Evolutionary conservation across 2,329 filamentous ascomycete species (phyloP), one percentile per base, ranked within the genome.

Genomic region (Xylariaceae sp.): DNA sequence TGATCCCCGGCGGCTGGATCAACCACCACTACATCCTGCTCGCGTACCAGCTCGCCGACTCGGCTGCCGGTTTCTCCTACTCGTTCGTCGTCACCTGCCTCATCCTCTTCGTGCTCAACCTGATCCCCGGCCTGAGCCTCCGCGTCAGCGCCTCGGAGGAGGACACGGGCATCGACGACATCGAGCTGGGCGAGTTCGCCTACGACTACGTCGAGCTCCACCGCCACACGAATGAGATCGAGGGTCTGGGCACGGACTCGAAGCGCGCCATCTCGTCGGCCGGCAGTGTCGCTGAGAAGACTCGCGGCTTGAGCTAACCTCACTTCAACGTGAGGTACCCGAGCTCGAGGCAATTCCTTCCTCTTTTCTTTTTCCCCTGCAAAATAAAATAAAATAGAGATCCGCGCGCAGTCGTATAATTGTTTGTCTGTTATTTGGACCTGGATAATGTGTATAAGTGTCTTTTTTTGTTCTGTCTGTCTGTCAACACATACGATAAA

Each of bases 181-280:
- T 84, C 72, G 86, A 92, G 77, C 85, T 91, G 55, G 89, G 89
- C 74, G 89, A 92, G 76, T 92, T 92, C 69, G 88, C 88, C 34
- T 92, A 91, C 77, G 88, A 92, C 73, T 92, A 92, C 73, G 88
- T 92, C 67, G 88, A 92, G 82, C 71, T 85, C 52, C 79, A 78
- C 47, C 78, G 82, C 57, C 88, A 92, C 67, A 84, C 92, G 57
- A 76, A 73, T 61, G 79, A 76, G 44, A 62, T 65, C n/a, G 49
- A 61, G 13, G 41, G 62, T 9, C 3, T 56, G 1, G 58, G 65
- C 9, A 35, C 55, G 53, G 37, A 62, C 39, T 45, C 58, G 18
- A 66, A 64, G 34, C 67, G 65, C 55, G 58, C 63, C 4, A 58
- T 58, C 13, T 71, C 69, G 0, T 68, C 67, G 1, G 71, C 67